Conservation (phyloP, 78 protist species). For the Cavenderia fasciculata region DNA sequence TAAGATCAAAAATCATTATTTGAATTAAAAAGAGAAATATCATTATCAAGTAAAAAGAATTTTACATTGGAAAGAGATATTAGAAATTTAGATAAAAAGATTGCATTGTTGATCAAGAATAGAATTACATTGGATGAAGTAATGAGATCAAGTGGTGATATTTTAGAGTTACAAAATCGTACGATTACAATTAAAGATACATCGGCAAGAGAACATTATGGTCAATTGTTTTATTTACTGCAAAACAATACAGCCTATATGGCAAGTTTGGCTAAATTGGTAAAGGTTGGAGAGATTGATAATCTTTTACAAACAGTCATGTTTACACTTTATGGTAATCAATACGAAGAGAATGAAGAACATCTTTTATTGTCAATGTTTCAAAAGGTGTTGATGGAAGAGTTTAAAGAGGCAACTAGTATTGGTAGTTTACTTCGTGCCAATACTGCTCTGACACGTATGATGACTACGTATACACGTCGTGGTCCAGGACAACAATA, state of each 20-base stretch:
- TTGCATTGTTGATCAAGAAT: constrained; percentile 77
- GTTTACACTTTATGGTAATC: constrained; percentile 87
- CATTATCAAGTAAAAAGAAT: constrained; percentile 76
- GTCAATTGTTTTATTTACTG: constrained; percentile 76
- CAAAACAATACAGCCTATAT: constrained; percentile 80
- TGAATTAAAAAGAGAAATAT: constrained; percentile 78
- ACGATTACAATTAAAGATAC: constrained; percentile 62
- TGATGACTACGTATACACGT: constrained; percentile 89
- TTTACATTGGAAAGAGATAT: constrained; percentile 79
- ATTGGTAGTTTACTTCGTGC: constrained; percentile 78
- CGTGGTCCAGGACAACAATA: constrained; percentile 88
- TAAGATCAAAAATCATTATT: constrained; percentile 49
- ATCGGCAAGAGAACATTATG: constrained; percentile 73
- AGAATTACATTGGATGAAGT: constrained; percentile 76
- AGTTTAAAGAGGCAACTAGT: constrained; percentile 64
- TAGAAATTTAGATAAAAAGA: constrained; percentile 75
- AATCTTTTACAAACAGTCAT: constrained; percentile 80
- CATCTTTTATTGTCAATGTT: constrained; percentile 78
- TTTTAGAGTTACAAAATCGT: constrained; percentile 12
- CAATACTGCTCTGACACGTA: constrained; percentile 87
- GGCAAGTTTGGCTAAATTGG: constrained; percentile 68
- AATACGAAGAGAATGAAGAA: constrained; percentile 85
- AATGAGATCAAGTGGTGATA: constrained; percentile 61
- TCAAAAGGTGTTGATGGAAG: constrained; percentile 73
- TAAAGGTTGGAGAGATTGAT: constrained; percentile 80